These are phyloP conservation scores for Litchi chinensis DNA, from an alignment of 345 rosid genomes.

Conservation along the genomic window DNA sequence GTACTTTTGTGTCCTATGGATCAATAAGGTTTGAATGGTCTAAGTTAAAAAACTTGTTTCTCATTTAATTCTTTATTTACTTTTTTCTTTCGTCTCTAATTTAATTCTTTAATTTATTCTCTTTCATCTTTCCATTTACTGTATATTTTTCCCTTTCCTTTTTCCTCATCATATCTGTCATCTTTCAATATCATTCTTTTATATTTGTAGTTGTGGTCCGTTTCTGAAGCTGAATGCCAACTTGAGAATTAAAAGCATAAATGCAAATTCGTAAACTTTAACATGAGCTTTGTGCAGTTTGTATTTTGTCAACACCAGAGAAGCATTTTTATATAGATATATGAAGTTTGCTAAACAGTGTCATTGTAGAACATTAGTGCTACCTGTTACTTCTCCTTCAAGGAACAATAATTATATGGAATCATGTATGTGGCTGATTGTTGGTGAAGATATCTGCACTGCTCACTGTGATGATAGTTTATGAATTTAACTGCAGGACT, in stretches of 20 bases:
- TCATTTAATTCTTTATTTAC: no score
- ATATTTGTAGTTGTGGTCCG: neutral
- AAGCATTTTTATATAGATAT: neutral
- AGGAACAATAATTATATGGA: neutral
- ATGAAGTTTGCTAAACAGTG: neutral
- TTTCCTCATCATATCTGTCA: neutral
- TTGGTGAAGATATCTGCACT: conserved; percentile 14
- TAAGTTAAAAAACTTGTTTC: no score
- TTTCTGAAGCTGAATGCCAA: neutral
- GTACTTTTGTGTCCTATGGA: no score
- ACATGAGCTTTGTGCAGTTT: neutral
- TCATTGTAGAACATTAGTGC: neutral
- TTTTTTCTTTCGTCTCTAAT: no score
- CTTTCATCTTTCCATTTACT: neutral
- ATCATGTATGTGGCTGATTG: neutral
- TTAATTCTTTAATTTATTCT: neutral
- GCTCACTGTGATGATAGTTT: conserved; percentile 15
- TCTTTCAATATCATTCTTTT: neutral
- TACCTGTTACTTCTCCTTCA: neutral
- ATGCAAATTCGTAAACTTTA: neutral
- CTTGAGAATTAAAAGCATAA: neutral
- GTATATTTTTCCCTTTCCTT: neutral
- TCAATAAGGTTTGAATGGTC: no score
- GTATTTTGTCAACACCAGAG: neutral
- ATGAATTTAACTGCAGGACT: conserved; percentile 55